These are phyloP conservation scores for Omphalotus guepiniiformis DNA, from an alignment of 768 basidiomycete species.

Conservation along the genomic window DNA sequence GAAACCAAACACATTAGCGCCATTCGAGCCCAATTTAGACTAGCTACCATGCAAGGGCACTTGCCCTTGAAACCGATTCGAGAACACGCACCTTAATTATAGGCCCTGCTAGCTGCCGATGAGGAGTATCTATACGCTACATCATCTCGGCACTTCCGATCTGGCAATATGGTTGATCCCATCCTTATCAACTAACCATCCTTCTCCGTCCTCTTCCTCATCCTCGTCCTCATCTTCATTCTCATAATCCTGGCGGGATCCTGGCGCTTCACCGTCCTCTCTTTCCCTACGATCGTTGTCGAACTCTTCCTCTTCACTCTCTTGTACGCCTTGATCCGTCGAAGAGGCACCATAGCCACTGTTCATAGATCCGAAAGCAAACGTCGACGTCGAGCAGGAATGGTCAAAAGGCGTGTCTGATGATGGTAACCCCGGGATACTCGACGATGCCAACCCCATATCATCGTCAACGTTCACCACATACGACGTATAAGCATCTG, in stretches of 20 bases:
- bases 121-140: neutral
- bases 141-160: slow-evolving; percentile 17
- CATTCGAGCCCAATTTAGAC: no score
- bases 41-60: no score
- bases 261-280: slow-evolving; percentile 6
- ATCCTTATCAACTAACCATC: slow-evolving; percentile 26
- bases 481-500: neutral
- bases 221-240: slow-evolving; percentile 23
- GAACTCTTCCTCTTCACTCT: slow-evolving; percentile 1
- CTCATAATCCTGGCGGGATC: slow-evolving; percentile 11
- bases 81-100: neutral
- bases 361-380: neutral
- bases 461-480: neutral
- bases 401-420: neutral
- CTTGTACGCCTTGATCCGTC: neutral
- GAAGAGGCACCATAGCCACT: neutral
- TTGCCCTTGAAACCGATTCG: neutral
- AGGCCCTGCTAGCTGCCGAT: neutral
- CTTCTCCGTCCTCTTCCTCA: slow-evolving; percentile 23
- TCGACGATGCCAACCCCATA: neutral
- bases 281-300: slow-evolving; percentile 2
- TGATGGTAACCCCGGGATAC: neutral
- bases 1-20: no score
- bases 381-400: neutral
- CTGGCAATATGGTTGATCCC: slow-evolving; percentile 22